Evolutionary conservation across 345 rosid species (phyloP).

Genomic region (Angophora floribunda): DNA sequence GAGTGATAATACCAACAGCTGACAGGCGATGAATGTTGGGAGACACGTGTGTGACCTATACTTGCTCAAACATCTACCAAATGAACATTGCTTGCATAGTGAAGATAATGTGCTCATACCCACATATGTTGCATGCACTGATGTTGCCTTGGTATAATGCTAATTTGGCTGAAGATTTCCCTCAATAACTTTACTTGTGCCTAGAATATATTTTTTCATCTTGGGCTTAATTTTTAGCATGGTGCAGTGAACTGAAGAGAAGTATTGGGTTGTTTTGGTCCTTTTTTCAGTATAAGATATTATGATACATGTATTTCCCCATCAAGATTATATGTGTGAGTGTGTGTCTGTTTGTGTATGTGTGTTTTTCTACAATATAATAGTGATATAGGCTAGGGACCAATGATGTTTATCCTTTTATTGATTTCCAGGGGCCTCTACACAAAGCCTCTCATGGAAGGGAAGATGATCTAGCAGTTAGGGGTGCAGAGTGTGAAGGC

Average conservation of each 20-base stretch:
- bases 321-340: not conserved
- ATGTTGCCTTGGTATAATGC: not conserved
- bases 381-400: not conserved
- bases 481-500: slow-evolving; percentile 71
- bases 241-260: not conserved
- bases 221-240: not conserved
- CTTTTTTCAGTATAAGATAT: not conserved
- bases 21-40: not conserved
- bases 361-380: not conserved
- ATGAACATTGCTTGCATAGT: not conserved
- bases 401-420: not conserved
- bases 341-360: not conserved
- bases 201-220: not conserved
- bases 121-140: not conserved
- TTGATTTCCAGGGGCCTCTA: slow-evolving; percentile 63
- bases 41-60: not conserved
- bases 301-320: not conserved
- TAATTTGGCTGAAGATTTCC: not conserved
- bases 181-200: not conserved
- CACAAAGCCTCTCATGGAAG: slow-evolving; percentile 42
- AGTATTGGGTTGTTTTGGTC: not conserved
- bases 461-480: slow-evolving; percentile 39
- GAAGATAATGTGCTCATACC: not conserved
- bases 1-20: not conserved
- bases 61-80: not conserved